These are phyloP conservation scores for Pholiota molesta DNA, from an alignment of 768 basidiomycete species.

Conservation along the genomic window DNA sequence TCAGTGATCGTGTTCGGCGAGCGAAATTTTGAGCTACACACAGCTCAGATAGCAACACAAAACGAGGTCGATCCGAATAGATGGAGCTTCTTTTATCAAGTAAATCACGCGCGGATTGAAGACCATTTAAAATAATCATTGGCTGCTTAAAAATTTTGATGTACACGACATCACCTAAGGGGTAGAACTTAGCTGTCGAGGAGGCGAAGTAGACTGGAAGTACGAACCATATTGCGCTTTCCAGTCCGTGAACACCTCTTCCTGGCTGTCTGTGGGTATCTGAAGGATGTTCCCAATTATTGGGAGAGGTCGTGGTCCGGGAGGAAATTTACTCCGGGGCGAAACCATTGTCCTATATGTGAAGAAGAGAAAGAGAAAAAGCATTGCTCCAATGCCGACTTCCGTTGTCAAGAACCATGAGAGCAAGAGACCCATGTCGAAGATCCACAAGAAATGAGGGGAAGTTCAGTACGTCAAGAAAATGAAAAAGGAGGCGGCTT, in stretches of 20 bases:
- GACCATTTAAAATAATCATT: slow-evolving; percentile 52
- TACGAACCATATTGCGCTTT: slow-evolving; percentile 45
- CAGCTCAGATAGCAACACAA: slow-evolving; percentile 51
- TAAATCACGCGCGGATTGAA: slow-evolving; percentile 46
- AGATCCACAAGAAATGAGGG: slow-evolving; percentile 21
- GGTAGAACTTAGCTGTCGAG: slow-evolving; percentile 4
- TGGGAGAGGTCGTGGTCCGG: slow-evolving; percentile 49
- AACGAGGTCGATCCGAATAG: slow-evolving; percentile 55
- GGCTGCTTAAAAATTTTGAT: slow-evolving; percentile 45
- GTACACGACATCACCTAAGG: slow-evolving; percentile 47
- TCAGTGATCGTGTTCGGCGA: background rate
- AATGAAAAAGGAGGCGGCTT: slow-evolving; percentile 20
- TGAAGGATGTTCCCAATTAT: slow-evolving; percentile 53
- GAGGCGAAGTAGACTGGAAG: background rate
- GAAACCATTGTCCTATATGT: slow-evolving; percentile 27
- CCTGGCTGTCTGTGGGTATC: slow-evolving; percentile 41
- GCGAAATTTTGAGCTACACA: slow-evolving; percentile 26
- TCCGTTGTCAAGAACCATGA: slow-evolving; percentile 21
- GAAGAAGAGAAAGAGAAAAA: slow-evolving; percentile 22
- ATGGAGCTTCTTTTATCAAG: slow-evolving; percentile 57
- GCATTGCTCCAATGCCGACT: slow-evolving; percentile 12
- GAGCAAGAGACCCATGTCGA: slow-evolving; percentile 22
- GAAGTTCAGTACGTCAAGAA: slow-evolving; percentile 16
- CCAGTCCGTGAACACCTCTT: slow-evolving; percentile 45
- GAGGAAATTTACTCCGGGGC: slow-evolving; percentile 37